Percentiles rank a stretch among this genome's conserved stretches.
phyloP scores from a whole-genome alignment of 1,139 yeast genomes.

The Trichomonascaceae sp. region DNA sequence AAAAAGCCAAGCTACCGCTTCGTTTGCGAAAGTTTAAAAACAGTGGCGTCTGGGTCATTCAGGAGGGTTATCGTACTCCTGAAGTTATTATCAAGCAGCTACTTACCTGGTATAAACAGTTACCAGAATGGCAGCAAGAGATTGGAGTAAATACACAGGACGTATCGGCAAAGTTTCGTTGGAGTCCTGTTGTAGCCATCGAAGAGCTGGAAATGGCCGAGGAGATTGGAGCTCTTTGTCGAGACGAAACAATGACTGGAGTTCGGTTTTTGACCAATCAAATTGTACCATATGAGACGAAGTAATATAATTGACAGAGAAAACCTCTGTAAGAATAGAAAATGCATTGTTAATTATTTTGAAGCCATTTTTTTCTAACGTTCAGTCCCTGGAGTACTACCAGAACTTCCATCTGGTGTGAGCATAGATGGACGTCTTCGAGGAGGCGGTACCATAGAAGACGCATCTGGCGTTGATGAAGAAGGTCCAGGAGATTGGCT shows the following conservation, averaged over 20 bases:
- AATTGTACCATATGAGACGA: constrained; percentile 14
- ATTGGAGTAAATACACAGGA: constrained; percentile 41
- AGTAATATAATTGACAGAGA: constrained; percentile 5
- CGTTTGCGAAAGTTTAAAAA: constrained; percentile 35
- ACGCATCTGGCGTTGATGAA: not conserved
- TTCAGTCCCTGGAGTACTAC: not conserved
- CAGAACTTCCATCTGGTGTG: not conserved
- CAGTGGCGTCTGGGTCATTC: constrained; percentile 43
- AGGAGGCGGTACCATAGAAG: not conserved
- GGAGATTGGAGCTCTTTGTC: constrained; percentile 49
- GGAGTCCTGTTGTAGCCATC: constrained; percentile 64
- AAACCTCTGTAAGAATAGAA: not conserved
- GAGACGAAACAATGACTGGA: constrained; percentile 64
- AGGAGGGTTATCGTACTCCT: constrained; percentile 36
- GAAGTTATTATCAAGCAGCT: constrained; percentile 32
- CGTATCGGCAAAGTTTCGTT: constrained; percentile 50
- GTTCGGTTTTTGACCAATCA: constrained; percentile 36
- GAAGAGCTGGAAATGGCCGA: constrained; percentile 65
- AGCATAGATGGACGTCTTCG: constrained; percentile 1
- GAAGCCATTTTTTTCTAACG: not conserved
- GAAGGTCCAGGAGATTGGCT: not conserved
- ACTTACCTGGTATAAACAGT: constrained; percentile 29
- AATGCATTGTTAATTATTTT: not conserved
- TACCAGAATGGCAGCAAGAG: constrained; percentile 24
- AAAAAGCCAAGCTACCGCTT: constrained; percentile 41